phyloP scores from a whole-genome alignment of 2,329 filamentous ascomycete genomes.

The Chaetomium sp. region DNA sequence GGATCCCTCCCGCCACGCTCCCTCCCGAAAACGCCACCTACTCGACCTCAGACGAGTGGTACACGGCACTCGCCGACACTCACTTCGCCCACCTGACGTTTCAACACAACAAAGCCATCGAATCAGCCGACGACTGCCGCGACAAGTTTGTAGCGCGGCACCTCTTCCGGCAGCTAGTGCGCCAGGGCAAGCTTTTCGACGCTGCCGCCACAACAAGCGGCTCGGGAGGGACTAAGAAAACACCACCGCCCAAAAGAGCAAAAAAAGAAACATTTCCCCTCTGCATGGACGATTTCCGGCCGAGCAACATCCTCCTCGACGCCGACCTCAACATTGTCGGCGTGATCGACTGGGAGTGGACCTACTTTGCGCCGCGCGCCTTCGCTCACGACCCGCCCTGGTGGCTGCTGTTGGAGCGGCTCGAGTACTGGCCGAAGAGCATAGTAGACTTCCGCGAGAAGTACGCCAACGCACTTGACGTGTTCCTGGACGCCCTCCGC shows the following conservation, averaged over 20 bases:
- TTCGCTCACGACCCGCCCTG: constrained; percentile 41
- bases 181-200: constrained; percentile 18
- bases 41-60: constrained; percentile 41
- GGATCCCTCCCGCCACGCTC: constrained; percentile 30
- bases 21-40: constrained; percentile 34
- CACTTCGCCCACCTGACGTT: constrained; percentile 46
- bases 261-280: constrained; percentile 32
- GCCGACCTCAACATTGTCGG: constrained; percentile 37
- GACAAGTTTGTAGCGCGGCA: constrained; percentile 48
- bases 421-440: constrained; percentile 42
- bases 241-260: background rate
- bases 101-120: constrained; percentile 46
- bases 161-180: constrained; percentile 44
- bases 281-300: constrained; percentile 42
- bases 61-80: constrained; percentile 42
- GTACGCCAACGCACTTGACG: constrained; percentile 41
- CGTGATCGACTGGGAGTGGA: constrained; percentile 48
- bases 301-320: constrained; percentile 39
- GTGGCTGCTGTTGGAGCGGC: constrained; percentile 41
- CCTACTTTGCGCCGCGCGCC: constrained; percentile 39
- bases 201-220: background rate
- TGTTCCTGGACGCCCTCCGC: constrained; percentile 40
- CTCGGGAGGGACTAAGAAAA: background rate
- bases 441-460: constrained; percentile 38
- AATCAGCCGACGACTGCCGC: constrained; percentile 44